Evolutionary conservation across 2,329 filamentous ascomycete species (phyloP).

Genomic region (Colletotrichum ledebouriae): DNA sequence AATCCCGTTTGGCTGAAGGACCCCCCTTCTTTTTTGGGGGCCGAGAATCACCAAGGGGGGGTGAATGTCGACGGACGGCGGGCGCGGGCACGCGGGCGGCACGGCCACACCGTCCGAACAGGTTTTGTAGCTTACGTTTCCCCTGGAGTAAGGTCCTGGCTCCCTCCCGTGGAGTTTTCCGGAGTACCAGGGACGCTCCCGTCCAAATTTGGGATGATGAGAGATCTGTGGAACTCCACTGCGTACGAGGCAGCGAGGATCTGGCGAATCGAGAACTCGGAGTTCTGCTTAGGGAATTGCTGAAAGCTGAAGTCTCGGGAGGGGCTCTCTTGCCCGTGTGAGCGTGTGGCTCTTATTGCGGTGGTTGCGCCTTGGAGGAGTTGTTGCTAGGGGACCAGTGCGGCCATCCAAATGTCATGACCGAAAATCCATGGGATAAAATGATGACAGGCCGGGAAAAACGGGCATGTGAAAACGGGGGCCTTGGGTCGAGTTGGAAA

Average conservation of each 20-base stretch:
- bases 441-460: constrained; percentile 31
- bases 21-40: constrained; percentile 24
- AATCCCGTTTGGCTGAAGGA: constrained; percentile 21
- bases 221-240: constrained; percentile 38
- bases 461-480: constrained; percentile 30
- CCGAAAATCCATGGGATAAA: constrained; percentile 38
- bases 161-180: constrained; percentile 34
- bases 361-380: not conserved
- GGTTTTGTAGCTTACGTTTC: constrained; percentile 41
- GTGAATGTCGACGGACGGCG: constrained; percentile 28
- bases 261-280: constrained; percentile 32
- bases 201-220: constrained; percentile 32
- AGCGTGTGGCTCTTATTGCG: not conserved
- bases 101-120: constrained; percentile 41
- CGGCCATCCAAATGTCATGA: constrained; percentile 35
- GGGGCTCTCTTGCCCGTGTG: not conserved
- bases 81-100: constrained; percentile 29
- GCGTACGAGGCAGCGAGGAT: constrained; percentile 39
- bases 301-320: not conserved
- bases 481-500: constrained; percentile 7
- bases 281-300: constrained; percentile 28
- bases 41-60: constrained; percentile 27
- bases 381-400: constrained; percentile 27
- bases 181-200: constrained; percentile 33
- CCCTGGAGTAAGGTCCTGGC: constrained; percentile 37